phyloP scores from a whole-genome alignment of 768 basidiomycete species.

The Cubamyces sp. region DNA sequence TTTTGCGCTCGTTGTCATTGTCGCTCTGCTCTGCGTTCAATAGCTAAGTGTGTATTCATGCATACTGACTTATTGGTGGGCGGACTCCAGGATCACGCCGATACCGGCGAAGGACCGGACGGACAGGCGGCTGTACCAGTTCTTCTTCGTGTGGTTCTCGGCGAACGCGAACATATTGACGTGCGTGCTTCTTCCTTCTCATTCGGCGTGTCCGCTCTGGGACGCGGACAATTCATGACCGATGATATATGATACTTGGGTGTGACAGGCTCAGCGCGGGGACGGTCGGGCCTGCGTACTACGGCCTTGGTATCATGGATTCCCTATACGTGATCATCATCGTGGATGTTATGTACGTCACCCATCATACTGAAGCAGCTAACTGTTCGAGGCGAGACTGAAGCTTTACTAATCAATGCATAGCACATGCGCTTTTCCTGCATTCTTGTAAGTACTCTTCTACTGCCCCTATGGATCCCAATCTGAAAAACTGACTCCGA shows the following conservation, averaged over 20 bases:
- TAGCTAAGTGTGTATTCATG: too few species aligned
- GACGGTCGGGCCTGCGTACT: conserved; percentile 54
- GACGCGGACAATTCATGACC: background rate
- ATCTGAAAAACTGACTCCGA: background rate
- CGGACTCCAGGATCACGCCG: conserved; percentile 52
- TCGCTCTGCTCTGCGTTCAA: too few species aligned
- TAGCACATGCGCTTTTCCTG: conserved; percentile 41
- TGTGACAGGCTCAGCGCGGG: conserved; percentile 49
- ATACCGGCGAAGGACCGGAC: conserved; percentile 51
- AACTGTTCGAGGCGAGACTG: background rate
- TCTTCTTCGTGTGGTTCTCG: conserved; percentile 76
- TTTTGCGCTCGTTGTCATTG: too few species aligned
- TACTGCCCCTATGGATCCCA: background rate
- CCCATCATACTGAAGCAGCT: too few species aligned
- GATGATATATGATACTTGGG: background rate
- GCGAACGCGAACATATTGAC: conserved; percentile 68
- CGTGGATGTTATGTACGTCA: conserved; percentile 50
- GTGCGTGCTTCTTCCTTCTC: conserved; percentile 35
- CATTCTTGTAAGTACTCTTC: conserved; percentile 39
- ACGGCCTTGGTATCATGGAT: conserved; percentile 48
- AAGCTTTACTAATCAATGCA: background rate
- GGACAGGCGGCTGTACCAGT: conserved; percentile 61
- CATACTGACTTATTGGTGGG: background rate
- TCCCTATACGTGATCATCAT: conserved; percentile 47
- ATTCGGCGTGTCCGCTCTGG: too few species aligned